Evolutionary conservation across 2,329 filamentous ascomycete genomes (phyloP).

Genomic region (Epichloe gansuensis): DNA sequence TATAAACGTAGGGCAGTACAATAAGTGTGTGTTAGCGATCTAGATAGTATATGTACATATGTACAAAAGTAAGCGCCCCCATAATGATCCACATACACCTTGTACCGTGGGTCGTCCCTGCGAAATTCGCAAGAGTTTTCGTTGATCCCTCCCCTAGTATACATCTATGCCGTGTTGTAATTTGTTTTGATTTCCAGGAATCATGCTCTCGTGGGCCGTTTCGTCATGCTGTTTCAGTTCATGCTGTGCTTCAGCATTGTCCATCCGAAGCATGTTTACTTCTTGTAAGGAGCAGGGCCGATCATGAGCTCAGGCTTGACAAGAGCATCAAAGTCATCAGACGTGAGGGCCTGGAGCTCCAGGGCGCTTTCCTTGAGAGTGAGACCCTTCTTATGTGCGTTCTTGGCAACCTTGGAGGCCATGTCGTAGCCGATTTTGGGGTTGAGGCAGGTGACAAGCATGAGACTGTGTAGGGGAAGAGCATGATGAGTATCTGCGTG

Average conservation of each 20-base stretch:
- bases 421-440: conserved; percentile 96
- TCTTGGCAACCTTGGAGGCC: conserved; percentile 94
- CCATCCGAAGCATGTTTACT: background rate
- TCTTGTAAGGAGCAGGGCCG: conserved; percentile 55
- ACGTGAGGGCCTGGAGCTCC: conserved; percentile 79
- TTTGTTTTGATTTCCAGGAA: background rate
- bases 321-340: conserved; percentile 79
- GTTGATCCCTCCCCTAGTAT: too few relatives aligned
- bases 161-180: too few relatives aligned
- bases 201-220: background rate
- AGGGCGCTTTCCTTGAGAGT: conserved; percentile 90
- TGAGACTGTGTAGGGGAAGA: conserved; percentile 48
- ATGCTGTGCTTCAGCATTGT: background rate
- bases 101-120: too few relatives aligned
- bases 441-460: conserved; percentile 97
- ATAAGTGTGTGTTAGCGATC: too few relatives aligned
- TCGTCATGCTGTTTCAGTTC: background rate
- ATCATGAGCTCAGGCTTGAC: conserved; percentile 95
- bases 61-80: too few relatives aligned
- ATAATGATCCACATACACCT: too few relatives aligned
- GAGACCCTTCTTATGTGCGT: conserved; percentile 95
- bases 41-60: too few relatives aligned
- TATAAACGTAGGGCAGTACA: too few relatives aligned
- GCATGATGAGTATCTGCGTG: background rate
- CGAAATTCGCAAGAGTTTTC: too few relatives aligned